Evolutionary conservation across 1,284 basidiomycete species (phyloP).

Genomic region (Leucoagaricus sp.): DNA sequence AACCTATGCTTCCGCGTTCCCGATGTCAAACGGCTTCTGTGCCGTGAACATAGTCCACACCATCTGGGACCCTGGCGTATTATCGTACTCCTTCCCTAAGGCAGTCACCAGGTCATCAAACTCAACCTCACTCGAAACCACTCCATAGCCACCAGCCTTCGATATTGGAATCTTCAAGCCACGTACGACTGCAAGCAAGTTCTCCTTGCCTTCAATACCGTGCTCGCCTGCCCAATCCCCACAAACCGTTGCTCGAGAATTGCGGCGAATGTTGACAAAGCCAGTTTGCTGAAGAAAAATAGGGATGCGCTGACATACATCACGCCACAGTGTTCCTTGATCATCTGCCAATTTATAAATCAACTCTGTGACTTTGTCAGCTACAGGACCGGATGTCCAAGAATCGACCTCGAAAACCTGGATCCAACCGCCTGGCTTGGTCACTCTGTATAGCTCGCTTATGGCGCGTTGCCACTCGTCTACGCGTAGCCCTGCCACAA

Average conservation of each 20-base stretch:
- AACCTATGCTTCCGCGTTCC: slow-evolving; percentile 60
- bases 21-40: slow-evolving; percentile 74
- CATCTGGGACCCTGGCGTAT: not conserved
- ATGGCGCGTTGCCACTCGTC: slow-evolving; percentile 1
- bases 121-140: slow-evolving; percentile 3
- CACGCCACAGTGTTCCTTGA: slow-evolving; percentile 1
- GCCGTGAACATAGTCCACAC: slow-evolving; percentile 2
- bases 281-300: slow-evolving; percentile 1
- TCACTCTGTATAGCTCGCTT: slow-evolving; percentile 5
- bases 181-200: not conserved
- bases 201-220: slow-evolving; percentile 5
- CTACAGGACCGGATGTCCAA: slow-evolving; percentile 6
- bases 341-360: not conserved
- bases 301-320: slow-evolving; percentile 1
- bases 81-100: slow-evolving; percentile 1
- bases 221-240: slow-evolving; percentile 4
- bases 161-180: slow-evolving; percentile 2
- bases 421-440: slow-evolving; percentile 14
- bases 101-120: not conserved
- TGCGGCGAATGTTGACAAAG: not conserved
- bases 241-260: not conserved
- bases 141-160: slow-evolving; percentile 1
- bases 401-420: slow-evolving; percentile 12
- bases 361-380: not conserved
- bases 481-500: not conserved